These are phyloP conservation scores for Teratosphaeria gauchensis DNA, from an alignment of 2,329 filamentous ascomycete genomes.

Conservation along the genomic window DNA sequence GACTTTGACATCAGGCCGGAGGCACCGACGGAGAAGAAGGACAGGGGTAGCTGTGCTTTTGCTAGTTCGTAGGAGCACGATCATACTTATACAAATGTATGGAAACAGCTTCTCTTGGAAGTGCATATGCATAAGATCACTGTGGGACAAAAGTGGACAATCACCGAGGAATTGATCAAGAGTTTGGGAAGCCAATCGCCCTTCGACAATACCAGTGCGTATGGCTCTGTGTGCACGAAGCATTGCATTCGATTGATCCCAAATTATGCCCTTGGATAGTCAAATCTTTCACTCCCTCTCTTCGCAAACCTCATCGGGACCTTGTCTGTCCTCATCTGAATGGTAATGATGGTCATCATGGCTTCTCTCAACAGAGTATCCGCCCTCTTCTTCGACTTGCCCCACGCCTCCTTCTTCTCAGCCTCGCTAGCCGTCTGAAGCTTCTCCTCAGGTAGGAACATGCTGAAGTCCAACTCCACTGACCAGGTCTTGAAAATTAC, in stretches of 20 bases:
- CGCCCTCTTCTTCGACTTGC: constrained; percentile 49
- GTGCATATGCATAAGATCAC: not conserved
- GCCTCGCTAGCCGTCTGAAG: constrained; percentile 32
- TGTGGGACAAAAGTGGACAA: no score
- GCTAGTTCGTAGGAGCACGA: constrained; percentile 25
- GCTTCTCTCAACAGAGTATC: constrained; percentile 43
- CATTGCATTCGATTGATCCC: not conserved
- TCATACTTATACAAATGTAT: no score
- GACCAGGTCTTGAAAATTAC: constrained; percentile 49
- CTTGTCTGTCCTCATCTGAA: constrained; percentile 56
- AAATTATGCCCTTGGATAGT: not conserved
- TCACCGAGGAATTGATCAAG: not conserved
- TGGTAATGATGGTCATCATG: constrained; percentile 56
- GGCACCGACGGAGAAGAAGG: constrained; percentile 48
- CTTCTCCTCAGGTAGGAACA: constrained; percentile 33
- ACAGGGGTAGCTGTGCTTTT: constrained; percentile 65
- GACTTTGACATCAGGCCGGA: constrained; percentile 80
- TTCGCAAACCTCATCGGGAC: constrained; percentile 60
- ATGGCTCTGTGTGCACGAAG: not conserved
- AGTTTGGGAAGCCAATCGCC: not conserved
- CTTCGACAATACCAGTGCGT: not conserved
- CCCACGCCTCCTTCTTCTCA: constrained; percentile 49
- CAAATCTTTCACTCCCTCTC: constrained; percentile 61
- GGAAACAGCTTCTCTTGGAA: no score
- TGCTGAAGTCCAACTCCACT: constrained; percentile 58